Evolutionary conservation across 345 rosid genomes (phyloP).

Genomic region (Eucalyptus sp.): DNA sequence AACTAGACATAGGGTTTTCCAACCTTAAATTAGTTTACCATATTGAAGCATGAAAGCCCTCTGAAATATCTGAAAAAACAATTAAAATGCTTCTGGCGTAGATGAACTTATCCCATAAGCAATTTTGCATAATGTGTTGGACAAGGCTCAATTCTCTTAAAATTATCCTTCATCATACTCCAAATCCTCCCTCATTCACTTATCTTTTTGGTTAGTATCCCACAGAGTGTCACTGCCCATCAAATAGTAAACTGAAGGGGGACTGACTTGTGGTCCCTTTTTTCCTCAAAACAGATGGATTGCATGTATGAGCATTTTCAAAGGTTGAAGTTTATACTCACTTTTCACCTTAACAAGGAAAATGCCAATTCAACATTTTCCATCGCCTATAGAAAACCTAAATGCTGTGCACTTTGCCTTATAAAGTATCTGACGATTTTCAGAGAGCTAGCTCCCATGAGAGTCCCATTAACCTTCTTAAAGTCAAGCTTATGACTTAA

Average conservation of each 20-base stretch:
- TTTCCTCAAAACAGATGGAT: not conserved
- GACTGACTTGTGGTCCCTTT: not conserved
- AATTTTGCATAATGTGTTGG: not conserved
- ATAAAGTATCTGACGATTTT: not conserved
- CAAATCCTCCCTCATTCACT: not conserved
- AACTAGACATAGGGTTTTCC: not conserved
- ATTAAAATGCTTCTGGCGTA: not conserved
- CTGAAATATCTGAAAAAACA: not conserved
- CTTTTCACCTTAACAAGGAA: not conserved
- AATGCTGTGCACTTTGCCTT: not conserved
- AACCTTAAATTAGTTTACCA: not conserved
- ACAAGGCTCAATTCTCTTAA: not conserved
- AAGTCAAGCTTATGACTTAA: not conserved
- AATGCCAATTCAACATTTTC: not conserved
- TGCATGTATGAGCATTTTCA: not conserved
- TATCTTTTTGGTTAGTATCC: not conserved
- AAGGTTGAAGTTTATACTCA: not conserved
- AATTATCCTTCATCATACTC: not conserved
- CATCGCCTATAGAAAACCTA: not conserved
- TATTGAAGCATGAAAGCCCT: not conserved
- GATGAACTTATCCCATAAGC: not conserved
- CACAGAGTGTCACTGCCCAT: not conserved
- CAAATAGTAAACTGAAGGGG: not conserved
- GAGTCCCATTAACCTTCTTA: not conserved
- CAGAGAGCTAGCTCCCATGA: not conserved